Base-by-base conservation (phyloP, 2,329 filamentous ascomycete genomes). In the Orbilia brochopaga region DNA sequence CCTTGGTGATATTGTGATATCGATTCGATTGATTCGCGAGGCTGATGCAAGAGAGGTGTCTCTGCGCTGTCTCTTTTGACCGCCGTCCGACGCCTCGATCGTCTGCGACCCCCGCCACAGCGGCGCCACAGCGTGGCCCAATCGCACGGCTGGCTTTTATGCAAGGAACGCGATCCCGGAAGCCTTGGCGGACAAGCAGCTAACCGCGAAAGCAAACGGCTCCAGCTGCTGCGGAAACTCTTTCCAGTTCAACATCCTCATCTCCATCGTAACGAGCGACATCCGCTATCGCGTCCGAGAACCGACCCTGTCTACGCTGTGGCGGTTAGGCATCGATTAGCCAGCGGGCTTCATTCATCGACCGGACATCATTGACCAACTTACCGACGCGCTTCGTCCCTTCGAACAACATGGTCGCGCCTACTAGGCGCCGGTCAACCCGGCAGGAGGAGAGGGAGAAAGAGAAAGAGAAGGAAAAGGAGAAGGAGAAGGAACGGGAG, bases 101-200 rank as follows among this genome's bases (percentile, higher is more conserved):
- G 15, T 11, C n/a, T 5, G 10, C n/a, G 10, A 52, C 21, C n/a
- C 19, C 19, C 0, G 51, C 24, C 1, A 17, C 7, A n/a, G 24
- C 21, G 30, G 32, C 44, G 44, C 30, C 19, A 57, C 57, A 21
- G 53, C 37, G 50, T 58, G 44, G 48, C 37, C 66, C 58, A 69
- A 63, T 70, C 53, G 52, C 30, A 63, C 40, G 21, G 66, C 58
- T 42, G 19, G 63, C 42, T 32, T 46, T 24, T n/a, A 55, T 69
- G 66, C 66, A 63, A 70, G 66, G 54, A 70, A 70, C 66, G 53
- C 66, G 66, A 59, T 46, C 21, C 30, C 51, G 35, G 51, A 56
- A 30, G 40, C 57, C 53, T 55, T 24, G 63, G 7, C 52, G 32
- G n/a, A n/a, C n/a, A n/a, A 40, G 30, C 54, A 46, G 51, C 51